Conservation (phyloP, 2,329 filamentous ascomycete genomes). For the Clarireedia monteithiana region DNA sequence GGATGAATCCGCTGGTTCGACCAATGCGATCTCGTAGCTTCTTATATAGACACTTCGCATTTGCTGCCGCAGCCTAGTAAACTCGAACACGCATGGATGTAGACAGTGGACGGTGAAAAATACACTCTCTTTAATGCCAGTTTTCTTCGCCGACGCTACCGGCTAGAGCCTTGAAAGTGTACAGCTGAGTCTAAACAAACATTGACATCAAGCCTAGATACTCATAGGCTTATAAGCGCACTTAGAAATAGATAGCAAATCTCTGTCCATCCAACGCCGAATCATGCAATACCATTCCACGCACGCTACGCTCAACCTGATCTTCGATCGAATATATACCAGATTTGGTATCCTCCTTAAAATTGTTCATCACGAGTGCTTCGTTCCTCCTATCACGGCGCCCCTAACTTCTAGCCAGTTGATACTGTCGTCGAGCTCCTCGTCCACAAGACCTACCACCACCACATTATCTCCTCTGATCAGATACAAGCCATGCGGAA, state of each 20-base stretch:
- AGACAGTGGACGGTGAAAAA: neutral
- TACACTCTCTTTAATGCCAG: neutral
- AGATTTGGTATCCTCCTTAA: neutral
- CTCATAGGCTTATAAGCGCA: neutral
- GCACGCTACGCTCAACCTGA: neutral
- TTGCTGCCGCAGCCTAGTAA: no score
- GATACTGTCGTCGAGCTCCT: slow-evolving; percentile 80
- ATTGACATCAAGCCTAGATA: neutral
- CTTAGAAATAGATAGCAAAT: neutral
- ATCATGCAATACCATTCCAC: slow-evolving; percentile 2
- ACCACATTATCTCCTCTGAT: slow-evolving; percentile 94
- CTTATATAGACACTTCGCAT: no score
- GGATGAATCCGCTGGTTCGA: slow-evolving; percentile 11
- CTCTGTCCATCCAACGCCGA: slow-evolving; percentile 4
- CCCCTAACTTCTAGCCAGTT: slow-evolving; percentile 90
- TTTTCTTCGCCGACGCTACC: neutral
- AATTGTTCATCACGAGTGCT: slow-evolving; percentile 48
- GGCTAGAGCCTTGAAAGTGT: neutral
- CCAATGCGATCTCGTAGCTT: no score
- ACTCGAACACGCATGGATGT: neutral
- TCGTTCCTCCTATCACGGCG: slow-evolving; percentile 74
- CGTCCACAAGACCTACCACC: slow-evolving; percentile 81
- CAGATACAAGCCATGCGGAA: slow-evolving; percentile 81
- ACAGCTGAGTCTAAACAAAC: neutral
- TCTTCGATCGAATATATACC: neutral